These are phyloP conservation scores for Geotrichum phurueaensis DNA, from an alignment of 1,139 yeast genomes.

Conservation along the genomic window DNA sequence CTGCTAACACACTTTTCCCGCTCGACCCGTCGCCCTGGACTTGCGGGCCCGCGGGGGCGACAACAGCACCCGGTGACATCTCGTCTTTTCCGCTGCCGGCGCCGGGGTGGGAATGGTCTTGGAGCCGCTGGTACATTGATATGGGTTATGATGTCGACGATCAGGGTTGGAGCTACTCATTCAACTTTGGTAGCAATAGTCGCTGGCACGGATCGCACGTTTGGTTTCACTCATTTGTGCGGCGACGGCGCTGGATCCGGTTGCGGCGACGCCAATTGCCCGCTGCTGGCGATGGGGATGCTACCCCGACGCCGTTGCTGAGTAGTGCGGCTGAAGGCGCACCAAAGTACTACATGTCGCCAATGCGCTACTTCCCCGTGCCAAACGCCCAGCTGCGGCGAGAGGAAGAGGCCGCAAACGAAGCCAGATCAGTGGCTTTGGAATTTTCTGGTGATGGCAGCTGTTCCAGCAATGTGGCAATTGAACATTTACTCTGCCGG, in stretches of 20 bases:
- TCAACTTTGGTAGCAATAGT: background rate
- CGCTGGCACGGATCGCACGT: slow-evolving; percentile 40
- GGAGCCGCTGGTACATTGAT: slow-evolving; percentile 67
- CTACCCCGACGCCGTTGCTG: background rate
- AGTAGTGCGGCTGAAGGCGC: background rate
- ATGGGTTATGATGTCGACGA: slow-evolving; percentile 71
- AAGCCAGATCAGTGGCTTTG: background rate
- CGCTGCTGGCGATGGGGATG: background rate
- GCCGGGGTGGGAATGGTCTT: slow-evolving; percentile 62
- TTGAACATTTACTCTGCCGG: background rate
- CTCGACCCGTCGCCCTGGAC: slow-evolving; percentile 50
- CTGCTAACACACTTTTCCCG: slow-evolving; percentile 47
- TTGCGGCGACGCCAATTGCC: slow-evolving; percentile 24
- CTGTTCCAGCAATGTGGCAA: background rate
- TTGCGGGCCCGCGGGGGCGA: slow-evolving; percentile 21
- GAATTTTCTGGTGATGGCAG: background rate
- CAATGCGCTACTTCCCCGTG: background rate
- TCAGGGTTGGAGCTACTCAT: slow-evolving; percentile 63
- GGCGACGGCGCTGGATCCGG: slow-evolving; percentile 40
- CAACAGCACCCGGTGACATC: slow-evolving; percentile 37
- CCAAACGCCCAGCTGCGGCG: background rate
- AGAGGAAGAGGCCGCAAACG: background rate
- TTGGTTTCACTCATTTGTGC: slow-evolving; percentile 39
- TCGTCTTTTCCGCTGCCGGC: slow-evolving; percentile 57
- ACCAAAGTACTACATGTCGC: background rate